A percentile compares a stretch with the other conserved stretches of the same genome.
phyloP scores from a whole-genome alignment of 2,329 filamentous ascomycete genomes.

The Bipolaris oryzae region DNA sequence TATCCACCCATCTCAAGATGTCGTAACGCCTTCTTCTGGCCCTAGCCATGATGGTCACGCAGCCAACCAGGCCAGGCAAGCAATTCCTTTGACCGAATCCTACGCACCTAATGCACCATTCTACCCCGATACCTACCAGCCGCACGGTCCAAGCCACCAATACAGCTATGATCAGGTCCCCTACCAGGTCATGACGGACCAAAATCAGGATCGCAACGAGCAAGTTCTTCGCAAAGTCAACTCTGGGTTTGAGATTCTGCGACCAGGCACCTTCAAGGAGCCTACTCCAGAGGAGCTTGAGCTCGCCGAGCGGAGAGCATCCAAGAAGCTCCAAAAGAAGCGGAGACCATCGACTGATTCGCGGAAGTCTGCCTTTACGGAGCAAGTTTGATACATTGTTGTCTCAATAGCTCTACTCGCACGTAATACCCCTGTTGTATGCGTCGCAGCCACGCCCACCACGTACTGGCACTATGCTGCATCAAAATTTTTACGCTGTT shows the following conservation, averaged over 20 bases:
- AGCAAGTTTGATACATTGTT: constrained; percentile 42
- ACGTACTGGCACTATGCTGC: constrained; percentile 25
- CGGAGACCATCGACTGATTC: constrained; percentile 41
- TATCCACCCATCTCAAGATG: constrained; percentile 22
- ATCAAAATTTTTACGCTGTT: constrained; percentile 34
- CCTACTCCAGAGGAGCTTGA: constrained; percentile 39
- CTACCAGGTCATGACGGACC: constrained; percentile 35
- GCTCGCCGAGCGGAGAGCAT: constrained; percentile 44
- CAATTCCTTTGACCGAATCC: constrained; percentile 45
- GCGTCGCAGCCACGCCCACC: constrained; percentile 27
- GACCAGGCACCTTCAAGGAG: constrained; percentile 47
- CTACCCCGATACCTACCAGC: constrained; percentile 46
- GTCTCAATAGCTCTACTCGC: constrained; percentile 10
- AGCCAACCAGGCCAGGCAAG: constrained; percentile 38
- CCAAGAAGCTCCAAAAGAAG: constrained; percentile 53
- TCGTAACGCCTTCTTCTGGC: constrained; percentile 15
- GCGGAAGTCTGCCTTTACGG: constrained; percentile 44
- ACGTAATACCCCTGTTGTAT: constrained; percentile 25
- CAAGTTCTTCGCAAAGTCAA: constrained; percentile 51
- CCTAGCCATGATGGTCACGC: constrained; percentile 32
- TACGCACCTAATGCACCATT: constrained; percentile 43
- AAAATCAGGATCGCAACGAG: constrained; percentile 39
- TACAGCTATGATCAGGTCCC: constrained; percentile 44
- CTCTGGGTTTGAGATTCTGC: constrained; percentile 50
- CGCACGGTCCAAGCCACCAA: constrained; percentile 45